A percentile compares a stretch with the other conserved stretches of the same genome.
These are phyloP conservation scores for Sporothrix euskadiensis DNA, from an alignment of 2,329 filamentous ascomycete genomes.

Conservation along the genomic window DNA sequence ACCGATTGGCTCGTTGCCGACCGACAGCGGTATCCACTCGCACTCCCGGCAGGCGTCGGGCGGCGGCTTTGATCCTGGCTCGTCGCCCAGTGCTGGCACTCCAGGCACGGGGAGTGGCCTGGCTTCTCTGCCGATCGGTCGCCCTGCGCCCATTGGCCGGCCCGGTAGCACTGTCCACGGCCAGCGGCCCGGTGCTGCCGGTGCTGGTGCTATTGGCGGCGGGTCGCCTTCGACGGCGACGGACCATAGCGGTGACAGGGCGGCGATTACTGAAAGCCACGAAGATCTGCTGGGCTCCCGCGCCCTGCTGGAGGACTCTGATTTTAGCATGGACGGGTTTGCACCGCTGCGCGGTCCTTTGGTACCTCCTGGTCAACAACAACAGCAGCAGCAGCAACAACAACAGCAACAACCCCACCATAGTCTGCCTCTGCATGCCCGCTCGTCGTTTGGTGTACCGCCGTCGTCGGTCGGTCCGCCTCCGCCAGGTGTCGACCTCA, in stretches of 20 bases:
- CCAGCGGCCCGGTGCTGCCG: conserved; percentile 40
- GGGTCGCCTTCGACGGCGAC: conserved; percentile 31
- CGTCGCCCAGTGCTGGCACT: conserved; percentile 36
- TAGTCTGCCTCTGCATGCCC: not conserved
- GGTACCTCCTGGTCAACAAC: not conserved
- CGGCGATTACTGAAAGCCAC: not conserved
- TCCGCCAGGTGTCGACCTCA: conserved; percentile 23
- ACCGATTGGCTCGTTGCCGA: conserved; percentile 33
- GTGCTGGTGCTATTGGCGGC: not conserved
- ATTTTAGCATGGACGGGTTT: conserved; percentile 51
- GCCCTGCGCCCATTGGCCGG: conserved; percentile 84
- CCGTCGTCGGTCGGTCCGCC: not conserved
- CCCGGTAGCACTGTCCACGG: conserved; percentile 71
- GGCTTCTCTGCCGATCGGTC: conserved; percentile 71
- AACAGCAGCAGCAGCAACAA: not conserved
- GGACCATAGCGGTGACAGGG: not conserved
- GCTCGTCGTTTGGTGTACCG: not conserved
- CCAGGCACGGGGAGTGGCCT: conserved; percentile 33
- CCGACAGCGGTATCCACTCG: conserved; percentile 41
- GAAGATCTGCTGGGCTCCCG: conserved; percentile 76
- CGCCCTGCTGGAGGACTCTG: conserved; percentile 77
- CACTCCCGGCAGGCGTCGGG: conserved; percentile 77
- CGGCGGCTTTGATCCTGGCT: conserved; percentile 63
- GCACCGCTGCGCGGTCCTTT: conserved; percentile 33
- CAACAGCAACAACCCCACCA: not conserved